A percentile compares a stretch with the other conserved stretches of the same genome.
Conservation (phyloP, 345 rosid genomes). For the Trapa incisa region DNA sequence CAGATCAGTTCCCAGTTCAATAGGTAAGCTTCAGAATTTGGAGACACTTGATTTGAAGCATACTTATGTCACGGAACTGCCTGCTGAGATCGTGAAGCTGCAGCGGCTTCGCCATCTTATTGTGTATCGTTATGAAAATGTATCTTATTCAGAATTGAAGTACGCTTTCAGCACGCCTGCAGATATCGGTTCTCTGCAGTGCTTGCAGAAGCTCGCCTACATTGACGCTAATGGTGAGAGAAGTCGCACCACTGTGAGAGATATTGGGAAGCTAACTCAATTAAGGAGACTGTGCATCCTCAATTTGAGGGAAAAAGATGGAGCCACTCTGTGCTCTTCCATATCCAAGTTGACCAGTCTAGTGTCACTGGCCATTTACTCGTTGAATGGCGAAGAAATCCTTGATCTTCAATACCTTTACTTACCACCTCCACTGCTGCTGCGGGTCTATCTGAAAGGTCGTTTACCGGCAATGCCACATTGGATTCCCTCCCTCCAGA, state of each 20-base stretch:
- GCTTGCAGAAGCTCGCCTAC: constrained; percentile 16
- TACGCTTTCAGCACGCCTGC: constrained; percentile 9
- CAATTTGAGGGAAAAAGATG: constrained; percentile 16
- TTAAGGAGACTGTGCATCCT: constrained; percentile 17
- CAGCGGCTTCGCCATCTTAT: constrained; percentile 18
- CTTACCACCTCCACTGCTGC: constrained; percentile 20
- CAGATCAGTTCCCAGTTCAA: constrained; percentile 15
- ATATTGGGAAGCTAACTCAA: constrained; percentile 13
- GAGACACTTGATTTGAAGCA: constrained; percentile 29
- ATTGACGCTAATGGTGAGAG: constrained; percentile 13
- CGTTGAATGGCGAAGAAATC: constrained; percentile 10
- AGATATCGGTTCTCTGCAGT: constrained; percentile 11
- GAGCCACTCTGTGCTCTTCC: constrained; percentile 12
- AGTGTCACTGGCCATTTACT: constrained; percentile 5
- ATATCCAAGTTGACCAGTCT: constrained; percentile 14
- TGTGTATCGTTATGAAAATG: constrained; percentile 15
- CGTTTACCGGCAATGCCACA: constrained; percentile 15
- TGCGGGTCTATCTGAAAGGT: constrained; percentile 22
- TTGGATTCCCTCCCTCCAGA: constrained; percentile 18
- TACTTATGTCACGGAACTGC: constrained; percentile 13
- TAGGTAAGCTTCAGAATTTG: constrained; percentile 15
- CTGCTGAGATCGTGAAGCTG: constrained; percentile 15
- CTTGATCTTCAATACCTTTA: constrained; percentile 15
- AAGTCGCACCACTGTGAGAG: constrained; percentile 2
- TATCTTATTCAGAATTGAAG: constrained; percentile 3